Evolutionary conservation across 1,284 basidiomycete genomes (phyloP), one percentile per base, ranked within the genome.

Genomic region (Naganishia sp.): DNA sequence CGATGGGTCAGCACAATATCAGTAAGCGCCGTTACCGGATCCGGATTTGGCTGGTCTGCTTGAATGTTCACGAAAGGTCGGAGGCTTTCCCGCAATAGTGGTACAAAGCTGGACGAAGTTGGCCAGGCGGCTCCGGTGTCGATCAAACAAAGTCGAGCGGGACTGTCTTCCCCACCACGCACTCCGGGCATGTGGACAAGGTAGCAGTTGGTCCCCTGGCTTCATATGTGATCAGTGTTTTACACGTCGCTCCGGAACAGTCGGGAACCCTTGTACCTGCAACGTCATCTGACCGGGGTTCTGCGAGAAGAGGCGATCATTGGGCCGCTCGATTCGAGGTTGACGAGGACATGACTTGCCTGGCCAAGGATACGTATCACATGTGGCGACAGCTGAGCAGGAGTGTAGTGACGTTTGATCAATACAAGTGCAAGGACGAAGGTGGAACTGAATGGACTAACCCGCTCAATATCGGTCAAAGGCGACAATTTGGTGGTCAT

Each of bases 1-100:
- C 60, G 65, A 55, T 66, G 65, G 11, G 65, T 66, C 36, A 66
- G 65, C 25, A 66, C 46, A 15, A 66, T 66, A 21, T 63, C 53
- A 13, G 57, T 55, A 23, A 66, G 28, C 31, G 46, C 33, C 21
- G 50, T 61, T 15, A 66, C 28, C 3, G 59, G 36, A n/a, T 61
- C 59, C 0, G 39, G 13, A 16, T 3, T 25, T 10, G 33, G 48
- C 1, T 23, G 36, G 28, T 28, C 21, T 39, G 21, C 10, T 25
- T 10, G 13, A 21, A 16, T 36, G 4, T 52, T n/a, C 21, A n/a
- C 48, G 21, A 61, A 39, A 9, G 48, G 7, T 21, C 36, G 11
- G 11, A 61, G n/a, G 33, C 48, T 50, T 43, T 61, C 48, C 23
- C 59, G 48, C 13, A 61, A 39, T 42, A 52, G 39, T 7, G 59